Conservation (phyloP, 148 eudicot species). For the Rhododendron griersonianum region DNA sequence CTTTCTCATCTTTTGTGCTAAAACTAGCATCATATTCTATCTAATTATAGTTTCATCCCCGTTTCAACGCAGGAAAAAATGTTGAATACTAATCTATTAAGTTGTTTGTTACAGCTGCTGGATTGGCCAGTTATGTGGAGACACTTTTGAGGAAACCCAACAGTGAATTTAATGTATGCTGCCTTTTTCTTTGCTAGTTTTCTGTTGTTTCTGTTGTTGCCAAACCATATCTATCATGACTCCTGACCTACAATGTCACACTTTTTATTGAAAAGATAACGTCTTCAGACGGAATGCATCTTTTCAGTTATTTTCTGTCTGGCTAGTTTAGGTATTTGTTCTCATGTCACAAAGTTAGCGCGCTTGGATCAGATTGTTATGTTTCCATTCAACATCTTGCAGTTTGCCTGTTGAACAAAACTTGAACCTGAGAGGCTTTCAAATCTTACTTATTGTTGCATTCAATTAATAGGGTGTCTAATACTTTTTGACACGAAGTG, state of each 20-base stretch:
- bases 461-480: neutral
- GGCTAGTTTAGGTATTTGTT: neutral
- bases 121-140: slow-evolving; percentile 64
- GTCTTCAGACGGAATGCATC: neutral
- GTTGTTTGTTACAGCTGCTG: slow-evolving; percentile 56
- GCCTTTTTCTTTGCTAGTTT: neutral
- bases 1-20: neutral
- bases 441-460: neutral
- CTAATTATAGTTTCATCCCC: neutral
- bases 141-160: slow-evolving; percentile 63
- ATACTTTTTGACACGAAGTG: neutral
- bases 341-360: neutral
- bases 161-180: slow-evolving; percentile 68
- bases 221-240: neutral
- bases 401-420: neutral
- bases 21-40: neutral
- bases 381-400: neutral
- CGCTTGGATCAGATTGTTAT: neutral
- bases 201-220: neutral
- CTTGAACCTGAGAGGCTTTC: neutral
- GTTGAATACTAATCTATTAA: neutral
- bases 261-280: neutral
- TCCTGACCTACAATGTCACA: neutral
- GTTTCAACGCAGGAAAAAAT: neutral
- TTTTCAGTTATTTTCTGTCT: neutral